These are phyloP conservation scores for Tolypocladium pustulatum DNA, from an alignment of 2,329 filamentous ascomycete species.

Conservation along the genomic window DNA sequence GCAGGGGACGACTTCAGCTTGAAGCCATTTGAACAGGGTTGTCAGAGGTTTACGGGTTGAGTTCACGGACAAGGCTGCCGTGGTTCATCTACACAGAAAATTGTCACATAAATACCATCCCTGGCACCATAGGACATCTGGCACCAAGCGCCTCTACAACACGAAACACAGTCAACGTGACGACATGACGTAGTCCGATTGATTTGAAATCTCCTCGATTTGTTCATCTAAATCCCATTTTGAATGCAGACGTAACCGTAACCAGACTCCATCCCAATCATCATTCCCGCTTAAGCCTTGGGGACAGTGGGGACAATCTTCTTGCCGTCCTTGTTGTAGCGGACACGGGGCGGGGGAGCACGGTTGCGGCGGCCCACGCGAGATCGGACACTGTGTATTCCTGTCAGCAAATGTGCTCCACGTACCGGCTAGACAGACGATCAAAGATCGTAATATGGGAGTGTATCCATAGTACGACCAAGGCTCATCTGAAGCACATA, in stretches of 20 bases:
- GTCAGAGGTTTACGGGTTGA: not conserved
- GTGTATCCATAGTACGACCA: conserved; percentile 39
- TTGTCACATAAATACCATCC: not conserved
- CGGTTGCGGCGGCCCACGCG: conserved; percentile 96
- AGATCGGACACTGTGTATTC: conserved; percentile 73
- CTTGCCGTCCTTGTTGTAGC: conserved; percentile 99
- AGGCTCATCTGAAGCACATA: conserved; percentile 49
- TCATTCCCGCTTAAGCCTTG: conserved; percentile 25
- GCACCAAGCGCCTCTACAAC: not conserved
- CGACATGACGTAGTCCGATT: conserved; percentile 13
- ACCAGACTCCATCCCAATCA: conserved; percentile 26
- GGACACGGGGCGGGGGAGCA: conserved; percentile 90
- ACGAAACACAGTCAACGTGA: not conserved
- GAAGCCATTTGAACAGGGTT: not conserved
- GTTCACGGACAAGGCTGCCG: not conserved
- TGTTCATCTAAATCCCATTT: conserved; percentile 24
- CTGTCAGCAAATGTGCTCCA: conserved; percentile 30
- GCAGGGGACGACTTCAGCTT: too few species aligned
- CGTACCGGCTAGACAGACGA: conserved; percentile 12
- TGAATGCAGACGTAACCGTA: conserved; percentile 26
- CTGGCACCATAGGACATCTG: too few species aligned
- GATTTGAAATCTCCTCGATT: conserved; percentile 11
- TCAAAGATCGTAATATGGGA: conserved; percentile 8
- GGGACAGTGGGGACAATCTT: conserved; percentile 76
- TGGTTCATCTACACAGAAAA: not conserved